These are phyloP conservation scores for Pythium aquatile DNA, from an alignment of 352 stramenopile species.

Conservation along the genomic window DNA sequence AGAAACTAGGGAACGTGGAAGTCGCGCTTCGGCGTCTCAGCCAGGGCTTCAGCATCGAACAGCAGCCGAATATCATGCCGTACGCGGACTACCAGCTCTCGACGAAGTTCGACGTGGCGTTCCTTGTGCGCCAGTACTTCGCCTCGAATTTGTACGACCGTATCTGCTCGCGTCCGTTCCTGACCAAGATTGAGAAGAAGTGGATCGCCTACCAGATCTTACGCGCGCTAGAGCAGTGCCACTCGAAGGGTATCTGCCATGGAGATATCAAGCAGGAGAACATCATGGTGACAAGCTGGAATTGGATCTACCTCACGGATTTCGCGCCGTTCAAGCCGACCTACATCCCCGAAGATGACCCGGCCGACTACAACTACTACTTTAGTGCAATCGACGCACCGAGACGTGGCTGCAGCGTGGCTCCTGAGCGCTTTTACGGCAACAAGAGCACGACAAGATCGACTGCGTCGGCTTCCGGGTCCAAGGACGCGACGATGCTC, in stretches of 20 bases:
- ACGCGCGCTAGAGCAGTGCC: slow-evolving; percentile 91
- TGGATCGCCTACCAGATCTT: slow-evolving; percentile 98
- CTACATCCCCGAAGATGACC: slow-evolving; percentile 95
- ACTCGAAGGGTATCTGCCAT: slow-evolving; percentile 93
- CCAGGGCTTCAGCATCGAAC: slow-evolving; percentile 59
- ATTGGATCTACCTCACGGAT: slow-evolving; percentile 97
- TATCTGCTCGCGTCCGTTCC: slow-evolving; percentile 94
- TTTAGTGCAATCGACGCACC: slow-evolving; percentile 86
- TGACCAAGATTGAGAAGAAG: slow-evolving; percentile 95
- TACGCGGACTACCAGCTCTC: slow-evolving; percentile 81
- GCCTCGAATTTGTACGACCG: slow-evolving; percentile 96
- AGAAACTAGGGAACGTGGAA: slow-evolving; percentile 60
- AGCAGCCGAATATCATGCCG: slow-evolving; percentile 80
- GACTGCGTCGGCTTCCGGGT: slow-evolving; percentile 22
- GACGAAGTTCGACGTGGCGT: slow-evolving; percentile 84
- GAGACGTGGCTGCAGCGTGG: slow-evolving; percentile 93
- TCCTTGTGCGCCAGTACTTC: slow-evolving; percentile 96
- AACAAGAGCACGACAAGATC: slow-evolving; percentile 21
- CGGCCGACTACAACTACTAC: slow-evolving; percentile 96
- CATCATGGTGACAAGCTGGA: slow-evolving; percentile 97
- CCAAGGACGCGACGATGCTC: slow-evolving; percentile 50
- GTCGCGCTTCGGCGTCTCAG: slow-evolving; percentile 52
- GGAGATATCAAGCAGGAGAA: slow-evolving; percentile 99
- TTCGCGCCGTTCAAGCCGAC: slow-evolving; percentile 96
- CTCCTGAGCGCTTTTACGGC: slow-evolving; percentile 91